phyloP scores from a whole-genome alignment of 2,329 filamentous ascomycete species.

The Beauveria sp. region DNA sequence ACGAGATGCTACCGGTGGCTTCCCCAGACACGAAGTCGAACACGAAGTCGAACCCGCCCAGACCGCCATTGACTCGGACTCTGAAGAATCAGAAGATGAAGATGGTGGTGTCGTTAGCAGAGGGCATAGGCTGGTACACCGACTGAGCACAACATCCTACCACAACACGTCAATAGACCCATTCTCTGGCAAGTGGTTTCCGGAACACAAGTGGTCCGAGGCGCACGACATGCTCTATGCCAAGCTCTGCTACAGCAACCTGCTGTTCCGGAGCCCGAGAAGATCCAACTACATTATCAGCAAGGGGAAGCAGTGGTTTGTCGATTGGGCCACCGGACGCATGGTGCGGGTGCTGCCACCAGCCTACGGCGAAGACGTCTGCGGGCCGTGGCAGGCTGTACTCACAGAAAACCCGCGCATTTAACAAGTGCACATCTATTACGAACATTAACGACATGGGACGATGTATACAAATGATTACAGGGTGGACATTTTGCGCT shows the following conservation, averaged over 20 bases:
- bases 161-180: conserved; percentile 38
- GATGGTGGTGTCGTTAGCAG: conserved; percentile 11
- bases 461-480: not conserved
- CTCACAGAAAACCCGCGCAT: conserved; percentile 42
- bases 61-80: conserved; percentile 15
- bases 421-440: conserved; percentile 18
- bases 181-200: conserved; percentile 48
- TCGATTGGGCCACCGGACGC: conserved; percentile 51
- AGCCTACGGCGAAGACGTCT: conserved; percentile 43
- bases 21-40: not conserved
- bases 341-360: conserved; percentile 48
- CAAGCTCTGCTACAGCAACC: conserved; percentile 51
- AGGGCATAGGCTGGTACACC: conserved; percentile 23
- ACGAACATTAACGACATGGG: conserved; percentile 6
- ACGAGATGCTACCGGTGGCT: not conserved
- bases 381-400: conserved; percentile 43
- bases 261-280: conserved; percentile 48
- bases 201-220: conserved; percentile 45
- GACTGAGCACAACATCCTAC: conserved; percentile 38
- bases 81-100: conserved; percentile 13
- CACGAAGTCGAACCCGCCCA: conserved; percentile 9
- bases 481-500: not conserved
- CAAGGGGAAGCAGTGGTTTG: conserved; percentile 50
- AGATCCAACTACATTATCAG: conserved; percentile 51
- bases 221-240: conserved; percentile 53